Evolutionary conservation across 1,139 yeast species (phyloP).

Genomic region (Scheffersomyces parashehatae): DNA sequence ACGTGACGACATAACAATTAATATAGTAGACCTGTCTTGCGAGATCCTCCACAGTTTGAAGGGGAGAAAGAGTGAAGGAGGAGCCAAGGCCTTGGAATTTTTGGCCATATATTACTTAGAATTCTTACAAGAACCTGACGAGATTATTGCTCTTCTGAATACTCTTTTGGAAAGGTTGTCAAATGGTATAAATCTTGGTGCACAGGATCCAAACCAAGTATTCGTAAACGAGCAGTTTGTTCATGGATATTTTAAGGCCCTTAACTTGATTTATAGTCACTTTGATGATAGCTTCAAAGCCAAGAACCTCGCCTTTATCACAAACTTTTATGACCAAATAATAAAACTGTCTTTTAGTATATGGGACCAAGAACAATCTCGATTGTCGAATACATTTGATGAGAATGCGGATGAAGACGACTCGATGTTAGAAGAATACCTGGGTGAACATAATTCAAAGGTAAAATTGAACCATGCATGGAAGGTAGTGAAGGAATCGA

Average conservation of each 20-base stretch:
- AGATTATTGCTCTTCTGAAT: constrained; percentile 26
- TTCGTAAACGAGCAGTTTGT: constrained; percentile 17
- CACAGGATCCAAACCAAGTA: constrained; percentile 36
- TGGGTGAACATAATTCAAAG: constrained; percentile 37
- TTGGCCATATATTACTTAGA: constrained; percentile 28
- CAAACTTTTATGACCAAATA: not conserved
- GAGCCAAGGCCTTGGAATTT: constrained; percentile 65
- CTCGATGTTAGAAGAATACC: constrained; percentile 28
- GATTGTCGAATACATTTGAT: constrained; percentile 46
- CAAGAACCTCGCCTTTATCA: not conserved
- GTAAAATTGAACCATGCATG: constrained; percentile 74
- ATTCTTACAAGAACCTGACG: constrained; percentile 13
- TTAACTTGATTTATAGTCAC: constrained; percentile 48
- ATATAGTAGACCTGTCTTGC: constrained; percentile 21
- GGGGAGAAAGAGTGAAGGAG: constrained; percentile 81
- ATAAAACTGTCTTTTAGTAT: constrained; percentile 14
- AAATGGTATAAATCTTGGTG: constrained; percentile 25
- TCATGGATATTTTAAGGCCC: constrained; percentile 68
- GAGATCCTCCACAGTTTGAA: constrained; percentile 53
- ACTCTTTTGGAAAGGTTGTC: constrained; percentile 29
- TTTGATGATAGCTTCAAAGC: constrained; percentile 15
- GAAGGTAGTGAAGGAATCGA: constrained; percentile 82
- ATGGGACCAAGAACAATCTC: constrained; percentile 57
- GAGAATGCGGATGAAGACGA: constrained; percentile 40
- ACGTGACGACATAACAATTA: constrained; percentile 2